Base-by-base conservation (phyloP, 805 yeast species). In the Hanseniaspora vineae region DNA sequence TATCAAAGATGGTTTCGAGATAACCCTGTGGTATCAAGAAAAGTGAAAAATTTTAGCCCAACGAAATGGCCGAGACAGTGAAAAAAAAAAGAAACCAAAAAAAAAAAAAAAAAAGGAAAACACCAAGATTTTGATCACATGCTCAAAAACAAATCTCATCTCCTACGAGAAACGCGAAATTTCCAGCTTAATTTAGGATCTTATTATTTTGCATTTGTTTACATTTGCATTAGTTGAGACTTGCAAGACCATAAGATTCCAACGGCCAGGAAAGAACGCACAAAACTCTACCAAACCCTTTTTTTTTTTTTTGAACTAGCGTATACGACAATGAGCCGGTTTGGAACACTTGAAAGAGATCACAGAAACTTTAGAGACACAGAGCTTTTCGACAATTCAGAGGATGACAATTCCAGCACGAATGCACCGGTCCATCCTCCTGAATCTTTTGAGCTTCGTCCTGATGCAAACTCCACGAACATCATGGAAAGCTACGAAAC, bases 141-240 rank as follows among this genome's bases (percentile, higher is more conserved):
- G 29, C 29, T 5, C 29, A n/a, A n/a, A n/a, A n/a, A 51, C 59
- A 45, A 53, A 33, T 52, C 51, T 19, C 39, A 33, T 17, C 55
- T 52, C 23, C 56, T 52, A 18, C 37, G 37, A n/a, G 14, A 23
- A 23, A 23, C 29, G 29, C 29, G 29, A 23, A 23, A 23, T 5
- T 23, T 23, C 29, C 29, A 23, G 4, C 29, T 23, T 23, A 23
- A 23, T 23, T 23, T 8, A 23, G 29, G 8, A 23, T 23, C 29
- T 23, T 4, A 5, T 23, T 4, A 23, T 23, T 23, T 23, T 23
- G 29, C 29, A 5, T 8, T 23, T 23, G 29, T 23, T 23, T 23
- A 23, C 29, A 8, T 23, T 23, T 23, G 6, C 4, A 8, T 5
- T 23, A 23, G n/a, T n/a, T n/a, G n/a, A n/a, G 29, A 23, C 29